phyloP scores from a whole-genome alignment of 2,329 filamentous ascomycete species.

The Chrysosporium keratinophilum region DNA sequence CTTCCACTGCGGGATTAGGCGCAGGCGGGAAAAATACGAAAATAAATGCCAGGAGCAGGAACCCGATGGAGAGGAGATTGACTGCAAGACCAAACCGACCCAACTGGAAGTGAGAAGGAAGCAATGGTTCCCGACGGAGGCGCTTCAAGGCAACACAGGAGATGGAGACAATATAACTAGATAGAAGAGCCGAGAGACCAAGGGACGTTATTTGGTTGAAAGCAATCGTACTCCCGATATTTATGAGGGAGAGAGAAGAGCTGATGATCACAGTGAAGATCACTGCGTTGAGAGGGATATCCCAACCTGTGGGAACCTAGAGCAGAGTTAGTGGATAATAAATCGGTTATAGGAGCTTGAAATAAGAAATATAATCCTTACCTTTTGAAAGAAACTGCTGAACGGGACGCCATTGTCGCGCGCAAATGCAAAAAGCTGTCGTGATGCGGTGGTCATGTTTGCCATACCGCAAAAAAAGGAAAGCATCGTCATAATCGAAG shows the following conservation, averaged over 20 bases:
- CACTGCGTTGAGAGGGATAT: constrained; percentile 41
- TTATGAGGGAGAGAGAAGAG: constrained; percentile 42
- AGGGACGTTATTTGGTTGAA: constrained; percentile 38
- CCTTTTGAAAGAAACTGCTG: constrained; percentile 16
- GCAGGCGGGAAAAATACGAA: constrained; percentile 13
- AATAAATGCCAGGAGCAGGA: constrained; percentile 11
- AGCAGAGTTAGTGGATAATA: background rate
- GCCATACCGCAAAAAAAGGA: constrained; percentile 24
- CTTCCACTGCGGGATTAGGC: background rate
- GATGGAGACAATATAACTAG: constrained; percentile 39
- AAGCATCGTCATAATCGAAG: constrained; percentile 21
- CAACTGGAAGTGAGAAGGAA: constrained; percentile 37
- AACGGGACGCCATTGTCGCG: constrained; percentile 47
- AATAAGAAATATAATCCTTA: background rate
- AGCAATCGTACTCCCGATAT: constrained; percentile 40
- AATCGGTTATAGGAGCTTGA: background rate
- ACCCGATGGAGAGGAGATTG: constrained; percentile 11
- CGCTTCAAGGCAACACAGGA: constrained; percentile 36
- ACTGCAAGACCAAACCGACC: constrained; percentile 24
- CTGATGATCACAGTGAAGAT: constrained; percentile 37
- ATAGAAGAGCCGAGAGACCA: constrained; percentile 32
- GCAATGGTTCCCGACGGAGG: constrained; percentile 33
- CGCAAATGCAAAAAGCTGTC: constrained; percentile 34
- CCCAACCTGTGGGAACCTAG: constrained; percentile 27
- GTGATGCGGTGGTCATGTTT: constrained; percentile 26